Conservation (phyloP, 257 asterid species). For the Fraxinus pennsylvanica region DNA sequence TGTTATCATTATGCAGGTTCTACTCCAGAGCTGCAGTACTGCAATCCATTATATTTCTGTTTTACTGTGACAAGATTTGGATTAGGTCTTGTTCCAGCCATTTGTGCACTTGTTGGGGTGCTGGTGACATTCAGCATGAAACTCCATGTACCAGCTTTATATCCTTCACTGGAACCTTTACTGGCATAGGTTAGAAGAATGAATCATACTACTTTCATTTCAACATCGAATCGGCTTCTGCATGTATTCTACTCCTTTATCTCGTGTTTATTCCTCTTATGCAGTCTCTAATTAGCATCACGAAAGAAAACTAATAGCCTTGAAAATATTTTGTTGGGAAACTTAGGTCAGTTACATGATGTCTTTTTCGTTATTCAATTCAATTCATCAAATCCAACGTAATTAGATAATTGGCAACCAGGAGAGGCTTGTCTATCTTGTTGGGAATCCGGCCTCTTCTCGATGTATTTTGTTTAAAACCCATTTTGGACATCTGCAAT, state of each 20-base stretch:
- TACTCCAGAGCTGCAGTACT: slow-evolving; percentile 37
- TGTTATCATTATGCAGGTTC: slow-evolving; percentile 45
- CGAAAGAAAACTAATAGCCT: too few species aligned
- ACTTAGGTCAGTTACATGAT: background rate
- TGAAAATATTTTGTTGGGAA: background rate
- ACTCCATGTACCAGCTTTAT: slow-evolving; percentile 43
- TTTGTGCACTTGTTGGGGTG: slow-evolving; percentile 65
- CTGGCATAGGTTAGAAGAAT: slow-evolving; percentile 40
- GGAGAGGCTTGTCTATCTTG: background rate
- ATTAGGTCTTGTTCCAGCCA: slow-evolving; percentile 78
- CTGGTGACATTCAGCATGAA: slow-evolving; percentile 66
- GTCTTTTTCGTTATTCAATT: background rate
- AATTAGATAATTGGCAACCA: background rate
- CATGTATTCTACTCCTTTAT: background rate
- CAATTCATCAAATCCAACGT: background rate
- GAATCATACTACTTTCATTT: background rate
- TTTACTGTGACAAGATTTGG: slow-evolving; percentile 63
- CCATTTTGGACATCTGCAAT: too few species aligned
- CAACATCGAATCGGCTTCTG: background rate
- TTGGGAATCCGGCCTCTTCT: background rate
- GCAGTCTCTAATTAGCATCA: background rate
- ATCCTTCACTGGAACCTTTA: slow-evolving; percentile 47
- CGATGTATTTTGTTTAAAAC: too few species aligned
- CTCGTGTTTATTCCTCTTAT: background rate
- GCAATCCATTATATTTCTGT: slow-evolving; percentile 13